Evolutionary conservation across 768 basidiomycete species (phyloP).

Genomic region (Termitomyces sp.): DNA sequence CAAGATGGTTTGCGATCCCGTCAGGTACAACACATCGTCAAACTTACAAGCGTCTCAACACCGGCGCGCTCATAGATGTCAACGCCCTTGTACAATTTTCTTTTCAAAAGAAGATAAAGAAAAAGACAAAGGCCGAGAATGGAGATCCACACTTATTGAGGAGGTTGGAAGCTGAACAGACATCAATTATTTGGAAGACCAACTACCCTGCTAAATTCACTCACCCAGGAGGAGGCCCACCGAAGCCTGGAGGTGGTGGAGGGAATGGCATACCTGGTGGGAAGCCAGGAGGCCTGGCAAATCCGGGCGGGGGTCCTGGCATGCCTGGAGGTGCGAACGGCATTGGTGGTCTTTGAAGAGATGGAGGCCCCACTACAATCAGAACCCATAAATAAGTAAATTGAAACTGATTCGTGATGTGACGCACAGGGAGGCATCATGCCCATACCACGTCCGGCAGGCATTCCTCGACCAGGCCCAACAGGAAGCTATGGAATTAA

Average conservation of each 20-base stretch:
- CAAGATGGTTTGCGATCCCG: constrained; percentile 4
- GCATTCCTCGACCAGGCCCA: constrained; percentile 93
- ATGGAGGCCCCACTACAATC: constrained; percentile 52
- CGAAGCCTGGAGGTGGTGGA: constrained; percentile 75
- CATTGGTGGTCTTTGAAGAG: constrained; percentile 67
- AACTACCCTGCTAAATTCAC: constrained; percentile 13
- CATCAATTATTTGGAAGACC: background rate
- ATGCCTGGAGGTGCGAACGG: constrained; percentile 69
- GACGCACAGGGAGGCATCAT: constrained; percentile 84
- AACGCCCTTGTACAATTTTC: constrained; percentile 10
- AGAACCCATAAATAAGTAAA: constrained; percentile 13
- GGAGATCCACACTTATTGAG: constrained; percentile 26
- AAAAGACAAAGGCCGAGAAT: background rate
- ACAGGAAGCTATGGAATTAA: constrained; percentile 56
- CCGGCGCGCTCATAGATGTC: constrained; percentile 8
- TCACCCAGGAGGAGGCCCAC: constrained; percentile 83
- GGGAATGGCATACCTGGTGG: constrained; percentile 76
- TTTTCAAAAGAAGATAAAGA: constrained; percentile 4
- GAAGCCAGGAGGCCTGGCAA: constrained; percentile 74
- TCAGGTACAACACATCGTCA: constrained; percentile 8
- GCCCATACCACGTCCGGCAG: constrained; percentile 96
- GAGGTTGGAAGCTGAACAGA: constrained; percentile 46
- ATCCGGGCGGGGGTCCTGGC: constrained; percentile 84
- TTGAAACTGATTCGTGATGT: background rate
- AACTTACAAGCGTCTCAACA: constrained; percentile 14